Percentiles rank a stretch among this genome's conserved stretches.
phyloP scores from a whole-genome alignment of 139 green algal genomes.

The Diplosphaera chodatii region DNA sequence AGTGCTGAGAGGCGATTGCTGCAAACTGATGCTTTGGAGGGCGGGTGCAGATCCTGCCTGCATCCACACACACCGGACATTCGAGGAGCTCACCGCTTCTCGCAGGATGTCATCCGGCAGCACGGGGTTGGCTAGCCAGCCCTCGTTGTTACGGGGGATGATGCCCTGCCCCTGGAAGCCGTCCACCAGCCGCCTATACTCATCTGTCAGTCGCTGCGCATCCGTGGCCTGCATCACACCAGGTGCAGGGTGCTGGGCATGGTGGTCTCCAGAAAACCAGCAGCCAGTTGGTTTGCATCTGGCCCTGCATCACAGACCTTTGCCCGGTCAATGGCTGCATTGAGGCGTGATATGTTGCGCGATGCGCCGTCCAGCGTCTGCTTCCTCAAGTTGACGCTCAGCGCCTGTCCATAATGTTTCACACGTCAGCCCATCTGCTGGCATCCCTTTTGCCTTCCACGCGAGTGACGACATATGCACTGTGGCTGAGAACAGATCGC shows the following conservation, averaged over 20 bases:
- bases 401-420: constrained; percentile 11
- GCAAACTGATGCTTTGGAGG: too few relatives aligned
- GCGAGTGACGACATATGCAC: background rate
- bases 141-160: constrained; percentile 30
- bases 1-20: too few relatives aligned
- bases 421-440: background rate
- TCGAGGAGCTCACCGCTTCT: constrained; percentile 65
- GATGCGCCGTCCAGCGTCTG: constrained; percentile 81
- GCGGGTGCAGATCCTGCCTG: too few relatives aligned
- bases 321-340: constrained; percentile 43
- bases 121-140: constrained; percentile 79
- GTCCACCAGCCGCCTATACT: constrained; percentile 83
- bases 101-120: constrained; percentile 83
- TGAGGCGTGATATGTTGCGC: constrained; percentile 73
- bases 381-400: constrained; percentile 73
- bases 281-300: too few relatives aligned
- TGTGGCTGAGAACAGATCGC: background rate
- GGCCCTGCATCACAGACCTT: too few relatives aligned
- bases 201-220: constrained; percentile 58
- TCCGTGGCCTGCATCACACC: constrained; percentile 42
- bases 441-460: background rate
- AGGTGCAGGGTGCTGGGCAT: too few relatives aligned
- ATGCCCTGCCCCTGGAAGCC: constrained; percentile 3
- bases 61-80: too few relatives aligned
- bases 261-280: too few relatives aligned